These are phyloP conservation scores for Zymoseptoria tritici DNA, from an alignment of 2,329 filamentous ascomycete species.

Conservation along the genomic window DNA sequence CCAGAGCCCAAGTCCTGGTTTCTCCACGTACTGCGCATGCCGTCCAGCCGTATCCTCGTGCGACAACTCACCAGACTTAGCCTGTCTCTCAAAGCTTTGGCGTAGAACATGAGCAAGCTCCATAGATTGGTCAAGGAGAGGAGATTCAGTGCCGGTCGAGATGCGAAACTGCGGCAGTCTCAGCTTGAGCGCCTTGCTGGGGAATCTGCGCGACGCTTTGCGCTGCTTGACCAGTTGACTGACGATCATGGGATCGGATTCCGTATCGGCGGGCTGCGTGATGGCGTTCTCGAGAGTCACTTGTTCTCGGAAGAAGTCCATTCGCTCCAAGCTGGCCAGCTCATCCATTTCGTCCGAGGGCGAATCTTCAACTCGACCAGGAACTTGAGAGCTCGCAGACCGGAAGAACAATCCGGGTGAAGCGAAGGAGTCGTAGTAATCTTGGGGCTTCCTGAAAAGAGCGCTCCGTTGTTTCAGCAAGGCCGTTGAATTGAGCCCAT, in stretches of 20 bases:
- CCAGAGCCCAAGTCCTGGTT: constrained; percentile 19
- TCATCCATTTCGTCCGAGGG: constrained; percentile 29
- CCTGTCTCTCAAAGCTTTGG: constrained; percentile 33
- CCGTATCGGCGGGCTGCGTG: neutral
- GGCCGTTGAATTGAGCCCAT: neutral
- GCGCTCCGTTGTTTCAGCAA: constrained; percentile 30
- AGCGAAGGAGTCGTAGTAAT: constrained; percentile 45
- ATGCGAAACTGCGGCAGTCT: constrained; percentile 37
- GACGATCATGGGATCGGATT: neutral
- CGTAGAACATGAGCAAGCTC: constrained; percentile 36
- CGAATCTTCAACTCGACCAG: constrained; percentile 3
- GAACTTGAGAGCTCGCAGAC: constrained; percentile 31
- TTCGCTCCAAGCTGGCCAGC: constrained; percentile 21
- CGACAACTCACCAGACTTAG: constrained; percentile 7
- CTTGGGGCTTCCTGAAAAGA: constrained; percentile 36
- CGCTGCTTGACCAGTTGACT: constrained; percentile 7
- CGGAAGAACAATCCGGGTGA: constrained; percentile 46
- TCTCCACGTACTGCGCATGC: constrained; percentile 33
- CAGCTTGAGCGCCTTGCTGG: constrained; percentile 34
- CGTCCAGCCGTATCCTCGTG: constrained; percentile 24
- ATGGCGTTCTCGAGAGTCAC: constrained; percentile 13
- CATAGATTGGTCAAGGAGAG: constrained; percentile 34
- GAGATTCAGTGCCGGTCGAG: constrained; percentile 31
- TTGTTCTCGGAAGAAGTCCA: constrained; percentile 24
- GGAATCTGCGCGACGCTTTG: constrained; percentile 35